Base-by-base conservation (phyloP, 768 basidiomycete genomes). In the Tulasnella sp. region DNA sequence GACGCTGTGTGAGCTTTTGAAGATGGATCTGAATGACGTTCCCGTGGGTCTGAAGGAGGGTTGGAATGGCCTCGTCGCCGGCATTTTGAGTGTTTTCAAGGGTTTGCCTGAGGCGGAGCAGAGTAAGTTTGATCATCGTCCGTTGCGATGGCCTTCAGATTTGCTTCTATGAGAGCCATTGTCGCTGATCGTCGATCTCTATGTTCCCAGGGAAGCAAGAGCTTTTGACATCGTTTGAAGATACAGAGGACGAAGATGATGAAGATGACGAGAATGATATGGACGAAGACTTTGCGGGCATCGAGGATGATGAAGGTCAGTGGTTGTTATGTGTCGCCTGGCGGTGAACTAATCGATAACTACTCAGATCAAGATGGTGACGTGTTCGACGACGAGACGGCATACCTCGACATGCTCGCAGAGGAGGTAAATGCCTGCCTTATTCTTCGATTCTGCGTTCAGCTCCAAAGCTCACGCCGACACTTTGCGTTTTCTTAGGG, bases 311-410 rank as follows among this genome's bases (percentile, higher is more conserved):
- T 48, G 47, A 21, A 23, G 47, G 47, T 48, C 7, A n/a, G n/a
- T 48, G 5, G n/a, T n/a, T n/a, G n/a, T n/a, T n/a, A n/a, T n/a
- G n/a, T 24, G 7, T 17, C 30, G 17, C 53, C 53, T 2, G 41
- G 19, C 11, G 53, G 53, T 55, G 30, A 42, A 41, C 23, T 34
- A 5, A 5, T n/a, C 38, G 15, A 3, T 23, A 10, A 15, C 30
- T n/a, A 15, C 29, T 27, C 26, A 1, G 42, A 42, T 51, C 62
- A 65, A 83, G 89, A 88, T 32, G 61, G 55, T 68, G 91, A 94
- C 69, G 88, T 92, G 15, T 91, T 86, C 83, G 90, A 93, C 66
- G 85, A 88, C 61, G 88, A 91, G 65, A 89, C 88, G 7, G 87
- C 85, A 5, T 94, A 92, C 68, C 76, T 91, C 45, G 89, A 93